These are phyloP conservation scores for Solanum ahanhuiri DNA, from an alignment of 257 asterid species.

Conservation along the genomic window DNA sequence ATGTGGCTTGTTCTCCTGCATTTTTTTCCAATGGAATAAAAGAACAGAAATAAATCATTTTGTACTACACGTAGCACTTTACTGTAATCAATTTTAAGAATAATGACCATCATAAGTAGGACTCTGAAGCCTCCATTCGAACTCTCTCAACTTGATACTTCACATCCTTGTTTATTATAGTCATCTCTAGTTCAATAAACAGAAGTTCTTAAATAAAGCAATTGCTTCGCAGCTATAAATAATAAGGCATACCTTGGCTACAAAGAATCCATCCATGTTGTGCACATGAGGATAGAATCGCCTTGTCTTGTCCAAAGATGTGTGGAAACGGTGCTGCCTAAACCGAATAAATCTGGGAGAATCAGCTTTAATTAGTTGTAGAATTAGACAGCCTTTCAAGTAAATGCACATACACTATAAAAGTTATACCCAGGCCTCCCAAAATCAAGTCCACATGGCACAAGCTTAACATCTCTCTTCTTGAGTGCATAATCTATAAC, in stretches of 20 bases:
- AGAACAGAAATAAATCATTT: background rate
- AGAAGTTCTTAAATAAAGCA: background rate
- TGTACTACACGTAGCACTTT: background rate
- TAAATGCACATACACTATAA: background rate
- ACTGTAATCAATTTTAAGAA: background rate
- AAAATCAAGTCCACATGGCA: constrained; percentile 88
- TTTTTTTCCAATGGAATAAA: background rate
- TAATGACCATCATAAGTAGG: background rate
- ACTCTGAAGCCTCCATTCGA: background rate
- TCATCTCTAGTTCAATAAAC: background rate
- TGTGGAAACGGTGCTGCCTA: constrained; percentile 61
- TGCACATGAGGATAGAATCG: constrained; percentile 90
- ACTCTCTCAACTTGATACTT: background rate
- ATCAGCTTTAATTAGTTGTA: background rate
- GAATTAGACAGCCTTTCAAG: background rate
- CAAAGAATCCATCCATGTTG: constrained; percentile 98
- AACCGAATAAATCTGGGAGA: constrained; percentile 55
- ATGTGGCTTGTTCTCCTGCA: background rate
- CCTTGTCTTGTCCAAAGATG: constrained; percentile 63
- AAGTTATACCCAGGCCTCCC: constrained; percentile 79
- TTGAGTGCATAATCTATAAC: constrained; percentile 91
- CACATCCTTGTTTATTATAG: background rate
- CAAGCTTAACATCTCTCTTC: constrained; percentile 87
- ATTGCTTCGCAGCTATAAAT: constrained; percentile 4
- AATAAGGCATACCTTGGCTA: constrained; percentile 62